Base-by-base conservation (phyloP, 2,329 filamentous ascomycete species). In the Sphaceloma murrayae region DNA sequence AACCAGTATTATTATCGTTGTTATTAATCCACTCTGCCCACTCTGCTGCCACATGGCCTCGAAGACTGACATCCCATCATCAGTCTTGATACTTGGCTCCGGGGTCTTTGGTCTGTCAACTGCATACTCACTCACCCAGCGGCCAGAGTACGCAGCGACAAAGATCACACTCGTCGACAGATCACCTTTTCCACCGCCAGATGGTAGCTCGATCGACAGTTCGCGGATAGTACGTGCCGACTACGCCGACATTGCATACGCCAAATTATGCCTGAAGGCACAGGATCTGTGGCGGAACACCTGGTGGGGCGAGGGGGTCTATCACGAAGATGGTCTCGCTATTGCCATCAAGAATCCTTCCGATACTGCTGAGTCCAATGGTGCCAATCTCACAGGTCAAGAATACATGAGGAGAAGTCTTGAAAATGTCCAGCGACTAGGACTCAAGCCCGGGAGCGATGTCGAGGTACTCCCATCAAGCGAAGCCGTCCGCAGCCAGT, bases 171-270 rank as follows among this genome's bases (percentile, higher is more conserved):
- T 80, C 24, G 59, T 80, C 45, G 77, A 80, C 51, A 65, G 72
- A 17, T 67, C 70, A 14, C 61, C 69, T 2, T 76, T 78, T 46
- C 76, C 75, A 16, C 71, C 75, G 42, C 70, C 72, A 2, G 70
- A 78, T 54, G 73, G 52, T 9, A 51, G 59, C 5, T 57, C 54
- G 30, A 64, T 78, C 49, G 77, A 80, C 58, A 67, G 67, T 34
- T 77, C 73, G 16, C 74, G 77, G 46, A 79, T 80, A 51, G 68
- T 80, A 39, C 70, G 77, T 24, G 72, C 80, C 27, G 89, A 96
- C 69, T 96, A 96, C 58, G 80, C 84, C 4, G 79, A 89, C 57
- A 67, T 75, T 0, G 74, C 79, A 16, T 96, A 96, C 63, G 75
- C 85, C 4, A 66, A 70, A 11, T 76, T 96, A 34, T 86, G 81